A percentile compares a stretch with the other conserved stretches of the same genome.
phyloP scores from a whole-genome alignment of 2,329 filamentous ascomycete species.

The Thelonectria blattea region DNA sequence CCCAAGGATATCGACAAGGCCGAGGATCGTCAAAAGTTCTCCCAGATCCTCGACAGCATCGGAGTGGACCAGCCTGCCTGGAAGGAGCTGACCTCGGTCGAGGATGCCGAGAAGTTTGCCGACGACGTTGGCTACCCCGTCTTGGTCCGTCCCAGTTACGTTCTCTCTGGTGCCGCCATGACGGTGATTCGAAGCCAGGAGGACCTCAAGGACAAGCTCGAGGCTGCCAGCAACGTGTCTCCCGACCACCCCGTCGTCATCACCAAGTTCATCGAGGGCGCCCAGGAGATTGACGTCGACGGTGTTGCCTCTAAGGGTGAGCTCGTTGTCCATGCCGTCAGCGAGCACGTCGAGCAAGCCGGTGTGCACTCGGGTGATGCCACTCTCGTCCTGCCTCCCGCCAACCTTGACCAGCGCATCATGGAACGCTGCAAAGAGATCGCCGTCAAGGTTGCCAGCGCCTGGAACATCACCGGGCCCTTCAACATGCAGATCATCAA shows the following conservation, averaged over 20 bases:
- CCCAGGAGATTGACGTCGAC: conserved; percentile 95
- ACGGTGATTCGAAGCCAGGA: conserved; percentile 89
- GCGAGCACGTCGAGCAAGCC: conserved; percentile 94
- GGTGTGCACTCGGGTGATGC: conserved; percentile 98
- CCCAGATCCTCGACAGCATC: conserved; percentile 94
- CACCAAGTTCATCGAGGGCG: conserved; percentile 97
- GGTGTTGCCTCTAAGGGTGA: conserved; percentile 87
- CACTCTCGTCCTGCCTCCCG: conserved; percentile 89
- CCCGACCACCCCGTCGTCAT: conserved; percentile 98
- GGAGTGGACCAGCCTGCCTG: conserved; percentile 96
- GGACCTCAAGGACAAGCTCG: conserved; percentile 93
- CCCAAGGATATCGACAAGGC: conserved; percentile 96
- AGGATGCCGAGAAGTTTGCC: conserved; percentile 87
- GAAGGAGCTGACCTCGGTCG: conserved; percentile 93
- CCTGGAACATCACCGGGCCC: conserved; percentile 95
- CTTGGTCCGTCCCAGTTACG: conserved; percentile 91
- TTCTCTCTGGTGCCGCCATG: conserved; percentile 97
- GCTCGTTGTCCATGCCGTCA: conserved; percentile 88
- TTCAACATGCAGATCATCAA: conserved; percentile 99
- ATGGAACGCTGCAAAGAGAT: conserved; percentile 94
- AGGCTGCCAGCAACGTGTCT: conserved; percentile 87
- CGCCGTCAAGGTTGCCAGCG: conserved; percentile 92
- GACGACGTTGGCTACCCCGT: conserved; percentile 89
- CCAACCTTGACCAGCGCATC: conserved; percentile 74
- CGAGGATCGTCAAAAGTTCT: conserved; percentile 98